Evolutionary conservation across 345 rosid genomes (phyloP).

Genomic region (Citrus reticulata): DNA sequence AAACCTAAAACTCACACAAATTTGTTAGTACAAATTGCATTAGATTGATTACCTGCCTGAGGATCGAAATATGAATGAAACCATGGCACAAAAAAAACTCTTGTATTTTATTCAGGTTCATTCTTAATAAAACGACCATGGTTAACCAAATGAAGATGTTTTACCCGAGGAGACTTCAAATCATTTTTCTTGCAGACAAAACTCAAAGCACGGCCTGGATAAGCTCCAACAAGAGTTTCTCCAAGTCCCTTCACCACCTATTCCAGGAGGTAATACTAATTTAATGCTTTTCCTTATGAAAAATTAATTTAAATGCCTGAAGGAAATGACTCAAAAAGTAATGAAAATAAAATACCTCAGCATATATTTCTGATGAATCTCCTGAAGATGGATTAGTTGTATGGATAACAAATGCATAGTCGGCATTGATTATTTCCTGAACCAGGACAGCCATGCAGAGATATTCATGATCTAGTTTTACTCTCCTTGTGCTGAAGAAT

Average conservation of each 20-base stretch:
- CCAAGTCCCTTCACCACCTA: slow-evolving; percentile 98
- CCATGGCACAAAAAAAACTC: not conserved
- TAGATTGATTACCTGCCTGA: not conserved
- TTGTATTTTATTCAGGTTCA: not conserved
- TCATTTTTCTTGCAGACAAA: slow-evolving; percentile 77
- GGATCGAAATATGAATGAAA: not conserved
- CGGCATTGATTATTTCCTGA: slow-evolving; percentile 93
- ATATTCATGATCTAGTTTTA: slow-evolving; percentile 83
- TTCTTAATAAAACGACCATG: not conserved
- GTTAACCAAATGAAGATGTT: not conserved
- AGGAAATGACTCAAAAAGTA: not conserved
- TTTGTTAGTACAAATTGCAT: slow-evolving; percentile 9
- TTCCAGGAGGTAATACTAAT: slow-evolving; percentile 10
- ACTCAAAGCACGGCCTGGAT: slow-evolving; percentile 97
- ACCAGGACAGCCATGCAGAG: slow-evolving; percentile 99
- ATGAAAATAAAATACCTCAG: slow-evolving; percentile 56
- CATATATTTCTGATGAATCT: slow-evolving; percentile 87
- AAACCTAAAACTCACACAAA: slow-evolving; percentile 43
- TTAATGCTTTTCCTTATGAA: not conserved
- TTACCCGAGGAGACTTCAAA: slow-evolving; percentile 76
- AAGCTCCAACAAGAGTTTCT: slow-evolving; percentile 98
- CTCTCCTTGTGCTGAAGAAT: slow-evolving; percentile 88
- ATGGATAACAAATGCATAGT: slow-evolving; percentile 96
- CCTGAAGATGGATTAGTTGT: slow-evolving; percentile 96
- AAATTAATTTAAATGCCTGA: not conserved